Conservation (phyloP, 805 yeast species). For the Candida insectorum region DNA sequence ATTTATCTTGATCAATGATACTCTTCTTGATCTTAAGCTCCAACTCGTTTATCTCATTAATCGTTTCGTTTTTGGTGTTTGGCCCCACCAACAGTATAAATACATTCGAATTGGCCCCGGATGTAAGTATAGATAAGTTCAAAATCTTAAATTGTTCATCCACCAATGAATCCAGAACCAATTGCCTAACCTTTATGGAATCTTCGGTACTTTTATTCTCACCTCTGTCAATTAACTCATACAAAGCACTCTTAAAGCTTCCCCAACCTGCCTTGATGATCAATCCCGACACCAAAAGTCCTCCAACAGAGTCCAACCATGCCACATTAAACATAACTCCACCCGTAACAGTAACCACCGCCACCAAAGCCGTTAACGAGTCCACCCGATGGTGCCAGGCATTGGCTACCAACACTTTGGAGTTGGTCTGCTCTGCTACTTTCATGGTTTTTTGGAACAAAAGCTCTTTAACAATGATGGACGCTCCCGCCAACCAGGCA, state of each 20-base stretch:
- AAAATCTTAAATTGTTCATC: constrained; percentile 31
- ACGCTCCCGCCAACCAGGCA: constrained; percentile 92
- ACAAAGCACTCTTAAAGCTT: constrained; percentile 65
- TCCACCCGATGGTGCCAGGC: constrained; percentile 99
- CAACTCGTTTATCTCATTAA: constrained; percentile 25
- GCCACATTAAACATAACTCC: constrained; percentile 75
- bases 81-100: constrained; percentile 25
- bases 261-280: constrained; percentile 82
- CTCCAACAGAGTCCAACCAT: constrained; percentile 93
- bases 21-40: constrained; percentile 31
- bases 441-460: constrained; percentile 78
- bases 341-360: constrained; percentile 80
- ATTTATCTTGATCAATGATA: constrained; percentile 37
- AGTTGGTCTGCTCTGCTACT: constrained; percentile 73
- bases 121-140: constrained; percentile 46
- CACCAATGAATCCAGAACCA: constrained; percentile 28
- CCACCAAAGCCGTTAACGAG: constrained; percentile 86
- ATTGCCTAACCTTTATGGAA: constrained; percentile 39
- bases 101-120: constrained; percentile 57
- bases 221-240: constrained; percentile 77
- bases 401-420: constrained; percentile 89
- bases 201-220: constrained; percentile 48
- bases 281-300: constrained; percentile 75
- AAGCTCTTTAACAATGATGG: constrained; percentile 85
- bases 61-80: constrained; percentile 18